These are phyloP conservation scores for Debaryomyces tyrocola DNA, from an alignment of 805 yeast genomes.

Conservation along the genomic window DNA sequence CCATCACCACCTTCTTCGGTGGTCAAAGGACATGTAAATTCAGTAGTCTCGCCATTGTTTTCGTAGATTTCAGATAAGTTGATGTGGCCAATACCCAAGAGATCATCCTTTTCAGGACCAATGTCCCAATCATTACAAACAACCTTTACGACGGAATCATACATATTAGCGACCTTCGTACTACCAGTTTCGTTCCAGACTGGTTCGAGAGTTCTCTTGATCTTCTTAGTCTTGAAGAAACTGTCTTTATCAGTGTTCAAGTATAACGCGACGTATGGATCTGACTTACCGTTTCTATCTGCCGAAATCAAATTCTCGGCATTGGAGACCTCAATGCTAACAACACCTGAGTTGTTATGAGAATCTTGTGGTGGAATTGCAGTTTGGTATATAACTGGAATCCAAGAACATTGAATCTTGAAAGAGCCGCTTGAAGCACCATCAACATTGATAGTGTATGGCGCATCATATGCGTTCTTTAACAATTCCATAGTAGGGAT, in stretches of 20 bases:
- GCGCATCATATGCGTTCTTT: constrained; percentile 61
- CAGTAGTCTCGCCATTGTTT: constrained; percentile 48
- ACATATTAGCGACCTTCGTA: constrained; percentile 59
- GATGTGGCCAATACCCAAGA: constrained; percentile 64
- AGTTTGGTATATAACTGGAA: constrained; percentile 62
- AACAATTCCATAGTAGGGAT: constrained; percentile 68
- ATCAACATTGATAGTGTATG: constrained; percentile 54
- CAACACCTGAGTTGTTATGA: constrained; percentile 69
- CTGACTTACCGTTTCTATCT: constrained; percentile 92
- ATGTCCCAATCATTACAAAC: constrained; percentile 89
- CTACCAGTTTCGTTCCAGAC: constrained; percentile 74
- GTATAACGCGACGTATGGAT: constrained; percentile 77
- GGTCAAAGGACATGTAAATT: constrained; percentile 51
- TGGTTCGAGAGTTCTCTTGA: constrained; percentile 89
- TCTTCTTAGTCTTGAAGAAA: constrained; percentile 72
- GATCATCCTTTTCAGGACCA: constrained; percentile 83
- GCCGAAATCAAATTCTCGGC: constrained; percentile 77
- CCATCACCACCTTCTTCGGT: constrained; percentile 53
- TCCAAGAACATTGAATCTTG: constrained; percentile 67
- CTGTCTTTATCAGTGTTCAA: constrained; percentile 60
- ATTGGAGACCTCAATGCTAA: constrained; percentile 57
- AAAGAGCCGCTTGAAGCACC: constrained; percentile 56
- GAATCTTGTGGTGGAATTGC: constrained; percentile 73
- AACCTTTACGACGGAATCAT: constrained; percentile 56
- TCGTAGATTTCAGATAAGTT: constrained; percentile 52